A percentile compares a stretch with the other conserved stretches of the same genome.
Evolutionary conservation across 805 yeast species (phyloP).

Genomic region (Starmerella scarabaei): DNA sequence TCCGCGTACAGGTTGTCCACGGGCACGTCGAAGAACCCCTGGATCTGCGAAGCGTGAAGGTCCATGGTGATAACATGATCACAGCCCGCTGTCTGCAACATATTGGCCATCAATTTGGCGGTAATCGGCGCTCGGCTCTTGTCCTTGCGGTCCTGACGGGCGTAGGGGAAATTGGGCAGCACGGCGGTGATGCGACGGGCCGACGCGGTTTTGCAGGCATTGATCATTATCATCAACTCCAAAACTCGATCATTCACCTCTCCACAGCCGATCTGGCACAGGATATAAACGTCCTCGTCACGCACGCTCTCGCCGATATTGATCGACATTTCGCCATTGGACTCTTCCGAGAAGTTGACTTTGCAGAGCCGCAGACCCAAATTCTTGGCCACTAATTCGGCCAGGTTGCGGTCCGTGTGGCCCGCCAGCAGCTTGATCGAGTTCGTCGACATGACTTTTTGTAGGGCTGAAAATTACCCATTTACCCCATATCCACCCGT

Average conservation of each 20-base stretch:
- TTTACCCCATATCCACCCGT: not conserved
- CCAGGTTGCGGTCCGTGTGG: conserved; percentile 58
- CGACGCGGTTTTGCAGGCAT: conserved; percentile 89
- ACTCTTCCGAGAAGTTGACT: conserved; percentile 44
- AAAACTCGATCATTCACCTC: conserved; percentile 73
- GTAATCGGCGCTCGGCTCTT: conserved; percentile 94
- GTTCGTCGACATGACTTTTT: conserved; percentile 15
- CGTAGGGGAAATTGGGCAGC: conserved; percentile 92
- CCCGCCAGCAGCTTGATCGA: conserved; percentile 44
- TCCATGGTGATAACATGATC: conserved; percentile 95
- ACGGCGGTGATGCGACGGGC: conserved; percentile 93
- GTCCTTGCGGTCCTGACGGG: conserved; percentile 95
- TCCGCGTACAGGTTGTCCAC: conserved; percentile 95
- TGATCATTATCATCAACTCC: conserved; percentile 80
- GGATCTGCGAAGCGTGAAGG: conserved; percentile 93
- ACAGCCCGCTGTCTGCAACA: conserved; percentile 91
- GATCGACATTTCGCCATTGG: conserved; percentile 21
- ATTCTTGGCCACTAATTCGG: conserved; percentile 54
- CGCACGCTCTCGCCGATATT: conserved; percentile 75
- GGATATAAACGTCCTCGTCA: conserved; percentile 54
- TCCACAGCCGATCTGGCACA: conserved; percentile 68
- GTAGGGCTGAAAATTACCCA: not conserved
- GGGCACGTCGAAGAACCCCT: conserved; percentile 91
- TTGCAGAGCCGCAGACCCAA: conserved; percentile 41
- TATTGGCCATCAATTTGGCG: conserved; percentile 86